These are phyloP conservation scores for Diutina neorugosa DNA, from an alignment of 1,139 yeast species.

Conservation along the genomic window DNA sequence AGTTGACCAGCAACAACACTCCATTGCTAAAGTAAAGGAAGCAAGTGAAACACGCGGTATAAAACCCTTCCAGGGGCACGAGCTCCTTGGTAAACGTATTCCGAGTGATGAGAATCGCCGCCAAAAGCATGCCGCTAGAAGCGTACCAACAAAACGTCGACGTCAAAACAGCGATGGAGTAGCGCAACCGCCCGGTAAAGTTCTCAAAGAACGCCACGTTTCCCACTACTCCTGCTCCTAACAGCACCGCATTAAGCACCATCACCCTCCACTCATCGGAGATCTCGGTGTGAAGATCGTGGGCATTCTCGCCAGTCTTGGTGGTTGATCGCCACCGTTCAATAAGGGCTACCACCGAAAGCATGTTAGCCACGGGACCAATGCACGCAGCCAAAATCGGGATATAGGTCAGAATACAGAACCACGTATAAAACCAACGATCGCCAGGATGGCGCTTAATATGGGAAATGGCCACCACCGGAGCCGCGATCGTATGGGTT, in stretches of 20 bases:
- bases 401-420: slow-evolving; percentile 46
- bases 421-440: slow-evolving; percentile 41
- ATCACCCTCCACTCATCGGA: slow-evolving; percentile 32
- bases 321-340: slow-evolving; percentile 42
- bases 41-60: slow-evolving; percentile 62
- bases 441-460: slow-evolving; percentile 36
- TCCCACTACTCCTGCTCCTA: slow-evolving; percentile 52
- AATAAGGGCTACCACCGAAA: slow-evolving; percentile 59
- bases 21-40: slow-evolving; percentile 48
- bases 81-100: slow-evolving; percentile 10
- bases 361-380: slow-evolving; percentile 68
- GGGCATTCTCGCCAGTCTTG: slow-evolving; percentile 15
- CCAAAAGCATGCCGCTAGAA: slow-evolving; percentile 41
- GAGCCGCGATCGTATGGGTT: slow-evolving; percentile 13
- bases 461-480: slow-evolving; percentile 19
- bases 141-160: slow-evolving; percentile 53
- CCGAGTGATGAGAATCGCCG: slow-evolving; percentile 28
- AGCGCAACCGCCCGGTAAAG: slow-evolving; percentile 46
- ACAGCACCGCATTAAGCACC: slow-evolving; percentile 46
- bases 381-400: slow-evolving; percentile 67
- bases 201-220: slow-evolving; percentile 56
- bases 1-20: slow-evolving; percentile 40
- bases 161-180: slow-evolving; percentile 44
- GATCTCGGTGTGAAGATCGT: slow-evolving; percentile 12
- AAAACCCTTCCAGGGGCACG: slow-evolving; percentile 50